Evolutionary conservation across 2,329 filamentous ascomycete genomes (phyloP).

Genomic region (Calonectria pseudoturangicola): DNA sequence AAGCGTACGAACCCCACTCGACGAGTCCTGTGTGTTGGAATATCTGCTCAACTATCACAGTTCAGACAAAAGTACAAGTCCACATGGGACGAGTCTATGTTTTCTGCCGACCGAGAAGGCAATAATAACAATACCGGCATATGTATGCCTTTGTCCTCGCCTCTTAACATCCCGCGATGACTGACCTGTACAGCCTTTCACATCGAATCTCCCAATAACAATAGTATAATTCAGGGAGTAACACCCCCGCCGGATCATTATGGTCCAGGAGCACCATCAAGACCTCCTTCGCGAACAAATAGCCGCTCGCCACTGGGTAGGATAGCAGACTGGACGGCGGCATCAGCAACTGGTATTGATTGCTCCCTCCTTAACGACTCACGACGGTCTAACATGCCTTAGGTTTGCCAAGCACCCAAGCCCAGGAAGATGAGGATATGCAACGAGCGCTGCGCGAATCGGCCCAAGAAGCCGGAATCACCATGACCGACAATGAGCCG

Average conservation of each 20-base stretch:
- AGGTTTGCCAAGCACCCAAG: constrained; percentile 62
- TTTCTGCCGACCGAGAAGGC: constrained; percentile 73
- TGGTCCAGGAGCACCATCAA: constrained; percentile 70
- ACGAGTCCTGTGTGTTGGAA: constrained; percentile 25
- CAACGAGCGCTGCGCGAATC: constrained; percentile 75
- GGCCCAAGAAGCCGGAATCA: constrained; percentile 69
- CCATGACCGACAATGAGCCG: constrained; percentile 67
- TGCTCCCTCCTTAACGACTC: constrained; percentile 46
- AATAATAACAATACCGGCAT: constrained; percentile 63
- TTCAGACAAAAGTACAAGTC: constrained; percentile 68
- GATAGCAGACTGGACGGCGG: constrained; percentile 68
- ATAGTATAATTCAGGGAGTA: constrained; percentile 65
- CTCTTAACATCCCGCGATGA: constrained; percentile 30
- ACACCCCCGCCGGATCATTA: constrained; percentile 64
- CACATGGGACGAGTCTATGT: constrained; percentile 74
- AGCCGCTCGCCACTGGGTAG: constrained; percentile 74
- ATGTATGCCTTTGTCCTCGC: constrained; percentile 59
- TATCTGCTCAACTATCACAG: constrained; percentile 55
- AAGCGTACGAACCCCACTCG: constrained; percentile 51
- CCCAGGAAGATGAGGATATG: constrained; percentile 73
- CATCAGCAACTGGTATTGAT: constrained; percentile 64
- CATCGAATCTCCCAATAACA: constrained; percentile 71
- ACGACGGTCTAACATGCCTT: constrained; percentile 52
- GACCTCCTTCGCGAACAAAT: constrained; percentile 77
- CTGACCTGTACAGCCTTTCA: constrained; percentile 69